Evolutionary conservation across 352 stramenopile species (phyloP).

Genomic region (Phytopythium delawarense): DNA sequence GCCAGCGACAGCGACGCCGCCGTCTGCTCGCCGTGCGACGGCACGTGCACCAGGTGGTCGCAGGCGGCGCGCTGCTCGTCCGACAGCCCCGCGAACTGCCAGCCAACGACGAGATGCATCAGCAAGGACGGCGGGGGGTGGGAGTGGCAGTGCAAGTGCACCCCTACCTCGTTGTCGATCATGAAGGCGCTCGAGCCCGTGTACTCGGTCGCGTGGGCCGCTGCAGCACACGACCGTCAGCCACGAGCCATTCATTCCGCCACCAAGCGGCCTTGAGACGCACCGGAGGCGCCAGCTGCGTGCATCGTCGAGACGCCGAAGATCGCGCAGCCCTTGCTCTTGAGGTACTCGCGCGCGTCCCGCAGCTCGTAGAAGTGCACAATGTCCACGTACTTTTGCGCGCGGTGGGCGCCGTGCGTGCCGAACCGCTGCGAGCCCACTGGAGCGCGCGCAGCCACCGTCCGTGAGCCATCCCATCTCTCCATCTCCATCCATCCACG

Average conservation of each 20-base stretch:
- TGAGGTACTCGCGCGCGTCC: constrained; percentile 56
- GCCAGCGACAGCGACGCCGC: constrained; percentile 23
- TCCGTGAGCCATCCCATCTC: not conserved
- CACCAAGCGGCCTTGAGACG: constrained; percentile 4
- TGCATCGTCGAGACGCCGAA: constrained; percentile 39
- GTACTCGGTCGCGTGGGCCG: constrained; percentile 42
- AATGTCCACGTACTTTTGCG: constrained; percentile 78
- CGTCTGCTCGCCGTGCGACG: constrained; percentile 43
- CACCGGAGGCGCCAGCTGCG: constrained; percentile 19
- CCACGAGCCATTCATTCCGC: not conserved
- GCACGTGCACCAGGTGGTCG: constrained; percentile 59
- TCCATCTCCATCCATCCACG: too few relatives aligned
- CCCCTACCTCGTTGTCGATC: constrained; percentile 63
- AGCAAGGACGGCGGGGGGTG: not conserved
- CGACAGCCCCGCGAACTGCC: constrained; percentile 39
- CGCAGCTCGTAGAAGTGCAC: constrained; percentile 68
- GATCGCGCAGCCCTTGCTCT: constrained; percentile 51
- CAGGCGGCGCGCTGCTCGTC: constrained; percentile 59
- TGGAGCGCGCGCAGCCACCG: constrained; percentile 13
- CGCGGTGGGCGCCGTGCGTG: constrained; percentile 69
- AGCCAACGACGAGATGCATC: not conserved
- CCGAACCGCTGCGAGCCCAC: constrained; percentile 74
- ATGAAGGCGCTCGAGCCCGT: constrained; percentile 62
- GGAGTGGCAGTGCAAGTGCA: not conserved
- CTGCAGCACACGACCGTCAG: constrained; percentile 5